Conservation (phyloP, 768 basidiomycete species). For the Phlebiopsis gigantea region DNA sequence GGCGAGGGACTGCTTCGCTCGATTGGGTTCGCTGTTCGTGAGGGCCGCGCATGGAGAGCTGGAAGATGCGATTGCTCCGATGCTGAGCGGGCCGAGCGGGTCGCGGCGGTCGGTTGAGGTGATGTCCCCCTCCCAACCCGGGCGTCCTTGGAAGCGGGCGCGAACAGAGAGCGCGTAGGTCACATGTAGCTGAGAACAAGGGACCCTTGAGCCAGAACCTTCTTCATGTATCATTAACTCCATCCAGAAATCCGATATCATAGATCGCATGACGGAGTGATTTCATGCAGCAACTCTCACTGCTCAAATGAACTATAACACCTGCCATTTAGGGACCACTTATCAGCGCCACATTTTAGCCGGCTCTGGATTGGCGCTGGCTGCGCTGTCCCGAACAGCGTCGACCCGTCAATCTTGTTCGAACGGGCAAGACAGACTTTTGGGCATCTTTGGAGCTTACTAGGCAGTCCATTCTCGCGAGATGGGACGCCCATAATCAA, state of each 20-base stretch:
- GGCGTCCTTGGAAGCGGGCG: background rate
- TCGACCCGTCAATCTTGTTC: too few species aligned
- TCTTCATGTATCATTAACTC: background rate
- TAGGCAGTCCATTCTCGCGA: too few species aligned
- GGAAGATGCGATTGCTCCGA: background rate
- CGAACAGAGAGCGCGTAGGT: background rate
- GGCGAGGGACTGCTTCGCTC: conserved; percentile 16
- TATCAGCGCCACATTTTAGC: too few species aligned
- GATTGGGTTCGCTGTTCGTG: conserved; percentile 15
- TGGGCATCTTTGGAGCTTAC: too few species aligned
- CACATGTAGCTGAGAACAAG: background rate
- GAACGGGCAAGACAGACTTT: too few species aligned
- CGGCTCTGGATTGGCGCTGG: too few species aligned
- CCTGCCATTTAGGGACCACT: background rate
- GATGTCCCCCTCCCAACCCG: background rate
- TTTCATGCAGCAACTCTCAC: background rate
- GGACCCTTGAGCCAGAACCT: background rate
- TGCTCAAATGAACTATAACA: background rate
- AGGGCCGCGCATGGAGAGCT: conserved; percentile 19
- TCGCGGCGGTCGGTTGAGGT: background rate
- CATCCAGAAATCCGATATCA: background rate
- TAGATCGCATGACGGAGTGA: background rate
- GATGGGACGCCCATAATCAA: too few species aligned
- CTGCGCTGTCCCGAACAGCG: too few species aligned
- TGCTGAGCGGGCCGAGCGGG: background rate